Conservation (phyloP, 352 stramenopile genomes). For the Thraustotheca clavata region DNA sequence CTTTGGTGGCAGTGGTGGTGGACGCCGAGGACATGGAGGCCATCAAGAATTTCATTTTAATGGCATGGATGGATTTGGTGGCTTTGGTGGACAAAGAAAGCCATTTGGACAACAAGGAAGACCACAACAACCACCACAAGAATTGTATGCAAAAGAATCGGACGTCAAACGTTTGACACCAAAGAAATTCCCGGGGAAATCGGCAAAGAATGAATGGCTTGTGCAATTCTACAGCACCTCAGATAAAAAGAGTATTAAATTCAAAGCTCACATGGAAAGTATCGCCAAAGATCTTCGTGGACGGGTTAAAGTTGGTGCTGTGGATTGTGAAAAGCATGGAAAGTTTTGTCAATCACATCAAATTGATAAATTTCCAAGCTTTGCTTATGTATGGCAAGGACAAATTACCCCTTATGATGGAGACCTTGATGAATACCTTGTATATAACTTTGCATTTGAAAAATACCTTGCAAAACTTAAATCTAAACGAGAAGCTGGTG, state of each 20-base stretch:
- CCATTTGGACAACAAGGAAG: not conserved
- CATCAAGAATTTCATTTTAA: slow-evolving; percentile 67
- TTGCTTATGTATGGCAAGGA: slow-evolving; percentile 62
- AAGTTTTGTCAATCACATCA: slow-evolving; percentile 40
- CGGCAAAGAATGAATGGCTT: slow-evolving; percentile 72
- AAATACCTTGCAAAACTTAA: slow-evolving; percentile 65
- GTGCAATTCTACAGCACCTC: slow-evolving; percentile 65
- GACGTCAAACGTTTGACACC: slow-evolving; percentile 45
- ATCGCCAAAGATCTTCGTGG: slow-evolving; percentile 53
- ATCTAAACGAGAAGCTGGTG: slow-evolving; percentile 48
- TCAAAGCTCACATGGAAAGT: slow-evolving; percentile 49
- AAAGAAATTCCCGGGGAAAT: slow-evolving; percentile 63
- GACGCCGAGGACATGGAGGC: slow-evolving; percentile 31
- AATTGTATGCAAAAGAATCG: slow-evolving; percentile 57
- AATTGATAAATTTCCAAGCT: slow-evolving; percentile 38
- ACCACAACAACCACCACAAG: slow-evolving; percentile 17
- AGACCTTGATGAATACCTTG: slow-evolving; percentile 60
- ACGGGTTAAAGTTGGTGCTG: slow-evolving; percentile 64
- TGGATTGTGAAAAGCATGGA: slow-evolving; percentile 67
- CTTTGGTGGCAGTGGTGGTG: slow-evolving; percentile 24
- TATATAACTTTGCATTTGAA: slow-evolving; percentile 81
- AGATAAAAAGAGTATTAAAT: slow-evolving; percentile 46
- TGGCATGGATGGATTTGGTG: slow-evolving; percentile 70
- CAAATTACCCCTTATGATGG: slow-evolving; percentile 36
- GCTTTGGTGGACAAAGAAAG: not conserved